Evolutionary conservation across 257 asterid species (phyloP).

Genomic region (Solanum gracilifrons): DNA sequence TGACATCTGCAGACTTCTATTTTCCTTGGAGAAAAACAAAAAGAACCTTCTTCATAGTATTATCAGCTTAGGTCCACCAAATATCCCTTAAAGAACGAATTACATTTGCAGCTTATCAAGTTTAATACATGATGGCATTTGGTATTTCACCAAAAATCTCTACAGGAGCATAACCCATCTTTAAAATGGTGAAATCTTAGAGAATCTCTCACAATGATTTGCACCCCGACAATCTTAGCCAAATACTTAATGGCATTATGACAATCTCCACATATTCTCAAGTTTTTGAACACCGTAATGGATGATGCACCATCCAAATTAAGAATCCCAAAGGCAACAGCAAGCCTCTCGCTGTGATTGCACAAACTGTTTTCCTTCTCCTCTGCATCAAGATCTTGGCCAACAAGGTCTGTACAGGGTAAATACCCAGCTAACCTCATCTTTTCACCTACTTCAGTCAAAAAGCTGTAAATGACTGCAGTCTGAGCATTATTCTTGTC

Average conservation of each 20-base stretch:
- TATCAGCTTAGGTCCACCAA: not conserved
- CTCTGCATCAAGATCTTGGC: slow-evolving; percentile 60
- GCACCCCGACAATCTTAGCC: slow-evolving; percentile 12
- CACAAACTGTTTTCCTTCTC: slow-evolving; percentile 61
- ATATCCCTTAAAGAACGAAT: not conserved
- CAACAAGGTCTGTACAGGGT: slow-evolving; percentile 49
- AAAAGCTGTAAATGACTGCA: slow-evolving; percentile 24
- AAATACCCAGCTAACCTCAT: slow-evolving; percentile 47
- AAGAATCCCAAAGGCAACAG: slow-evolving; percentile 62
- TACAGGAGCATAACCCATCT: slow-evolving; percentile 20
- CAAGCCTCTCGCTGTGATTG: slow-evolving; percentile 68
- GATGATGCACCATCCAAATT: slow-evolving; percentile 49
- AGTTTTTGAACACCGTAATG: slow-evolving; percentile 49
- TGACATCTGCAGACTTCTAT: not conserved
- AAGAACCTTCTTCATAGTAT: not conserved
- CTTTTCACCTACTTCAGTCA: slow-evolving; percentile 40
- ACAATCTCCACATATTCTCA: slow-evolving; percentile 24
- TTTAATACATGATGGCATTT: not conserved
- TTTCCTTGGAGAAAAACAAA: not conserved
- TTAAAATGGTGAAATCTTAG: slow-evolving; percentile 20
- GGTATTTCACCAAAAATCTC: slow-evolving; percentile 18
- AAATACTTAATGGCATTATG: slow-evolving; percentile 44
- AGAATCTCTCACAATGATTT: slow-evolving; percentile 15
- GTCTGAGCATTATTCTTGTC: slow-evolving; percentile 32
- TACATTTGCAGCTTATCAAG: not conserved